These are phyloP conservation scores for Hibiscus tridactylites DNA, from an alignment of 345 rosid species.

Conservation along the genomic window DNA sequence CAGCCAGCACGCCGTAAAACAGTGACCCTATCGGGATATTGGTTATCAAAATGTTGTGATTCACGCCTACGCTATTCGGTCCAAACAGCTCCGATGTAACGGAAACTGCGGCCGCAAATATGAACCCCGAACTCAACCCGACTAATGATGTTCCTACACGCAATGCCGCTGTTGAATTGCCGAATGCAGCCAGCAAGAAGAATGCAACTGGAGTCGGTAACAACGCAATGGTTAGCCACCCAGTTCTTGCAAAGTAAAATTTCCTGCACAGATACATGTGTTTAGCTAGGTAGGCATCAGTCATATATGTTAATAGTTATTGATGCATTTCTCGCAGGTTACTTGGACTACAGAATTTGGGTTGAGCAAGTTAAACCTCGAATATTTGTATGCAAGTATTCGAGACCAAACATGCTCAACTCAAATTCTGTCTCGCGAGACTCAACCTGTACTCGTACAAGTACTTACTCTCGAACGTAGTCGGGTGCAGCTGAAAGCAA, in stretches of 20 bases:
- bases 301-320: not conserved
- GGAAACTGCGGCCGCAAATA: slow-evolving; percentile 93
- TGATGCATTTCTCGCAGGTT: not conserved
- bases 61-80: slow-evolving; percentile 81
- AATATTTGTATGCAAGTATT: no score
- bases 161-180: slow-evolving; percentile 40
- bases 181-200: slow-evolving; percentile 58
- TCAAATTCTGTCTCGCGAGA: no score
- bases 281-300: not conserved
- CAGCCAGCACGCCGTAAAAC: slow-evolving; percentile 75
- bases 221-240: slow-evolving; percentile 76
- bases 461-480: slow-evolving; percentile 60
- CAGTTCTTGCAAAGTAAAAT: slow-evolving; percentile 84
- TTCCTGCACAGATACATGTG: slow-evolving; percentile 40
- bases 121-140: slow-evolving; percentile 84
- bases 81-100: slow-evolving; percentile 91
- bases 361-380: no score
- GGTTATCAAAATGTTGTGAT: slow-evolving; percentile 90
- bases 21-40: slow-evolving; percentile 88
- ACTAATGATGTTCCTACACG: slow-evolving; percentile 59
- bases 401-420: no score
- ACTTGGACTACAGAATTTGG: no score
- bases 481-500: slow-evolving; percentile 86
- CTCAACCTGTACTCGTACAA: not conserved
- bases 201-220: slow-evolving; percentile 82